Evolutionary conservation across 176 grass and related monocot genomes (phyloP), one percentile per base, ranked within the genome.

Genomic region (Triticum timopheevii): DNA sequence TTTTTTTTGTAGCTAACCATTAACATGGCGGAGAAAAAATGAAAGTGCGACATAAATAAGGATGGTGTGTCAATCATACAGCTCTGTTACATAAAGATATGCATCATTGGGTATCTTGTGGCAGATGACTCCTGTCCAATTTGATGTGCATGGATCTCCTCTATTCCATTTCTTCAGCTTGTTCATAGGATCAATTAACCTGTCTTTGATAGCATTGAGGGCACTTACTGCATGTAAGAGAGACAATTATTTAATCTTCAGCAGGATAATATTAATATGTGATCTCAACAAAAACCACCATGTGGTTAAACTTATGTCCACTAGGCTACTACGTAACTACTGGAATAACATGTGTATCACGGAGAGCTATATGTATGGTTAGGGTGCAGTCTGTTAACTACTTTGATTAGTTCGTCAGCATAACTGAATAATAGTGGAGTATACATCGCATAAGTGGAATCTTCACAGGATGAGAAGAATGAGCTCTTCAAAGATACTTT

Each of bases 81-180:
- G 31, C 83, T 91, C 80, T 27, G 16, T 67, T 87, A 99, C 85
- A 91, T 99, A 94, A 75, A 96, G 90, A 82, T 80, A 91, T 12
- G 47, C 22, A 47, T 89, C 80, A 20, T 56, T 80, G 77, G 80
- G 65, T 87, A 78, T 82, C 58, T 61, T 80, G 50, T 56, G 8
- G 88, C 97, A 99, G 19, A 10, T 20, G 79, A 99, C 81, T 80
- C 97, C 94, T 83, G 36, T 91, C 97, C 97, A 99, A 52, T 82
- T 50, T 80, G 97, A 93, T 83, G 49, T 83, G 68, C 97, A 99
- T 65, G 97, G 97, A 91, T 99, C 97, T 86, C 97, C 92, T 61
- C 68, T 70, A 12, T 84, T 83, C 94, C 97, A 99, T 83, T 83
- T 93, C 69, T 52, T 84, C 85, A 99, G 92, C 6, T 92, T 93